These are phyloP conservation scores for Wickerhamomyces ciferrii DNA, from an alignment of 805 yeast species.

Conservation along the genomic window DNA sequence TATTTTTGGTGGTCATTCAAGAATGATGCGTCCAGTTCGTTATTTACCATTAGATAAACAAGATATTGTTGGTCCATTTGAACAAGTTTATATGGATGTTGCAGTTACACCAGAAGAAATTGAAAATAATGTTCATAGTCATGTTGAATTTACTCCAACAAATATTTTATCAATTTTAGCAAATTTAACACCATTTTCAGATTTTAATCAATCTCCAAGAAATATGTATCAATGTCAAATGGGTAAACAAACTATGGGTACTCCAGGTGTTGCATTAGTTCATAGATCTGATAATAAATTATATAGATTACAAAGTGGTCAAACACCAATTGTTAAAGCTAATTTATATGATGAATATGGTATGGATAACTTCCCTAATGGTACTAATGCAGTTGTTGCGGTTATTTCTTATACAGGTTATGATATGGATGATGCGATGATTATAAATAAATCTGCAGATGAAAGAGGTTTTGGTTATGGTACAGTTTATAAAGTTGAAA, in stretches of 20 bases:
- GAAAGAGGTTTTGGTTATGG: slow-evolving; percentile 99
- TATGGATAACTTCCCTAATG: slow-evolving; percentile 97
- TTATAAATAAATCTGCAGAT: slow-evolving; percentile 92
- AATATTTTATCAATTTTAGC: slow-evolving; percentile 92
- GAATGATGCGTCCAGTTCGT: slow-evolving; percentile 95
- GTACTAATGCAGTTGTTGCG: slow-evolving; percentile 97
- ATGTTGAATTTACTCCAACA: slow-evolving; percentile 94
- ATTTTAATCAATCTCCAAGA: slow-evolving; percentile 98
- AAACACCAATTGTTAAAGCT: slow-evolving; percentile 95
- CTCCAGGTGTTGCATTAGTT: slow-evolving; percentile 92
- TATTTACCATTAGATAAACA: slow-evolving; percentile 79
- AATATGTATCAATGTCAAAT: slow-evolving; percentile 99
- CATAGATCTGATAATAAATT: slow-evolving; percentile 94
- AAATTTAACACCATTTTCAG: slow-evolving; percentile 95
- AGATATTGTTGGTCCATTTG: slow-evolving; percentile 95
- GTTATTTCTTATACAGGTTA: slow-evolving; percentile 98
- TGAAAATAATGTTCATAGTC: slow-evolving; percentile 73
- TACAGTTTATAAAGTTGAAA: slow-evolving; percentile 92
- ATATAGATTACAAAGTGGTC: slow-evolving; percentile 90
- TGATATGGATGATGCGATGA: slow-evolving; percentile 99
- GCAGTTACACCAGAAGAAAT: slow-evolving; percentile 95
- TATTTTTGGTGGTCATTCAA: slow-evolving; percentile 84
- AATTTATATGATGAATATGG: slow-evolving; percentile 92
- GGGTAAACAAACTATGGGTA: slow-evolving; percentile 99
- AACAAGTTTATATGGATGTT: slow-evolving; percentile 93